Percentiles rank a stretch among this genome's conserved stretches.
These are phyloP conservation scores for Ceriops decandra DNA, from an alignment of 345 rosid genomes.

Conservation along the genomic window DNA sequence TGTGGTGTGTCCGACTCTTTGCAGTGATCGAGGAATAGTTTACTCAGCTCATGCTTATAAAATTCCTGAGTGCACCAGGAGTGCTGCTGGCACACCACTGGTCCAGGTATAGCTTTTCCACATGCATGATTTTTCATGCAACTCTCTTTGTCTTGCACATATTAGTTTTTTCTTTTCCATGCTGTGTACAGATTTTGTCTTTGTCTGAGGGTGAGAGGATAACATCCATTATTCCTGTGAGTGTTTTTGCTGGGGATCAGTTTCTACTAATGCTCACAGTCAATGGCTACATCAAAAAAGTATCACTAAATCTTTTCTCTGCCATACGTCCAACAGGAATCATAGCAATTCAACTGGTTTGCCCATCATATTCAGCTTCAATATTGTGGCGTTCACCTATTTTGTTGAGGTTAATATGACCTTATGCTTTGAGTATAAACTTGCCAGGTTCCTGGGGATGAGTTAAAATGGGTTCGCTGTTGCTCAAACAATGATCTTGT, in stretches of 20 bases:
- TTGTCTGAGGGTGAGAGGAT: constrained; percentile 90
- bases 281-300: constrained; percentile 97
- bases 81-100: constrained; percentile 90
- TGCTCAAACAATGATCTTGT: constrained; percentile 85
- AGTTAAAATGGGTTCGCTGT: constrained; percentile 87
- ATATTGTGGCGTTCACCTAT: constrained; percentile 1
- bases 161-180: constrained; percentile 14
- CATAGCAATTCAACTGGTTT: constrained; percentile 92
- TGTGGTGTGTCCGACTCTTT: constrained; percentile 10
- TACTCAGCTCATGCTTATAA: constrained; percentile 92
- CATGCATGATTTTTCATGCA: constrained; percentile 1
- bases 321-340: constrained; percentile 94
- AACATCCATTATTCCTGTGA: constrained; percentile 92
- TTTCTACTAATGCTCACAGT: constrained; percentile 89
- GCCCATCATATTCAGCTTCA: constrained; percentile 23
- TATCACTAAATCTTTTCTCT: constrained; percentile 70
- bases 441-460: constrained; percentile 85
- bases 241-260: constrained; percentile 73
- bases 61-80: constrained; percentile 85
- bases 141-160: constrained; percentile 15
- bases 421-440: constrained; percentile 14
- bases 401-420: background rate
- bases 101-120: constrained; percentile 57
- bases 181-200: constrained; percentile 61
- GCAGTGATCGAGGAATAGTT: constrained; percentile 87